Evolutionary conservation across 345 rosid genomes (phyloP).

Genomic region (Aquilaria malaccensis): DNA sequence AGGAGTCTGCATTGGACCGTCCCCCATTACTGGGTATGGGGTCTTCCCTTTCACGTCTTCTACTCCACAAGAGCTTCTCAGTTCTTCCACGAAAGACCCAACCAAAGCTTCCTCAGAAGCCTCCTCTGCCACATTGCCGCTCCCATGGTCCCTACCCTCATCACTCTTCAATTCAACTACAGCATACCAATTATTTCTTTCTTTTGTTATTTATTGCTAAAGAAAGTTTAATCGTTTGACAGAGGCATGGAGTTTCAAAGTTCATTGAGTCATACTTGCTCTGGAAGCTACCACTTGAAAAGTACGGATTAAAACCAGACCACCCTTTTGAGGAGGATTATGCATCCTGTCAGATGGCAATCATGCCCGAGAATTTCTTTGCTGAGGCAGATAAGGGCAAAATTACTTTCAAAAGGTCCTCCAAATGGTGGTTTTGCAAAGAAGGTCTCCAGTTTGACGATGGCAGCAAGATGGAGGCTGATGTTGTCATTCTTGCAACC

Average conservation of each 20-base stretch:
- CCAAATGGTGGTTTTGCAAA: conserved; percentile 69
- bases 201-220: neutral
- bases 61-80: conserved; percentile 85
- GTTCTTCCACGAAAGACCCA: conserved; percentile 67
- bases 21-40: conserved; percentile 87
- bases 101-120: conserved; percentile 45
- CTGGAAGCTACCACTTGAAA: conserved; percentile 64
- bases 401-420: conserved; percentile 55
- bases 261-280: conserved; percentile 78
- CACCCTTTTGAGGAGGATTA: conserved; percentile 86
- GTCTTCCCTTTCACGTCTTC: conserved; percentile 81
- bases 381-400: conserved; percentile 72
- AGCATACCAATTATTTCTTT: neutral
- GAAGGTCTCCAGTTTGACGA: conserved; percentile 75
- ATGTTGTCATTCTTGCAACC: conserved; percentile 75
- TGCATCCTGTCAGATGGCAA: conserved; percentile 97
- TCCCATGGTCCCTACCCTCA: conserved; percentile 45
- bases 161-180: neutral
- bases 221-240: conserved; percentile 8
- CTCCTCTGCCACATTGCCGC: conserved; percentile 46
- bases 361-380: conserved; percentile 73
- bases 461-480: conserved; percentile 49
- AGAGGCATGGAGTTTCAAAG: conserved; percentile 63
- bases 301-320: conserved; percentile 73
- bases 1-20: conserved; percentile 79